Percentiles rank a stretch among this genome's conserved stretches.
Conservation (phyloP, 495 filamentous ascomycete species). For the Trichoderma gamsii region DNA sequence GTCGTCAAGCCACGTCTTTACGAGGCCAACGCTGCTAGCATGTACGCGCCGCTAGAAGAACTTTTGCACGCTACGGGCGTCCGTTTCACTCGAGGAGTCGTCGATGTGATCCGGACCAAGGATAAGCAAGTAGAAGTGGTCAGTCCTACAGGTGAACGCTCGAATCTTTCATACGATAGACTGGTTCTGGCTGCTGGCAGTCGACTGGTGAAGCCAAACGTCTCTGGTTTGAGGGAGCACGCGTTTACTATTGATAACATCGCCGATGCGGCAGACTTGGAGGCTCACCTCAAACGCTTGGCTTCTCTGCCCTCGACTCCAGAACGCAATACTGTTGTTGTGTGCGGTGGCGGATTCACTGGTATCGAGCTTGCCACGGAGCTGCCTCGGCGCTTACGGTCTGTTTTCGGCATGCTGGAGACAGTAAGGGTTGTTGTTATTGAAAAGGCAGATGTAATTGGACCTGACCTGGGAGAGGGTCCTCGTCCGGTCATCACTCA, state of each 20-base stretch:
- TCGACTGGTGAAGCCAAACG: slow-evolving; percentile 25
- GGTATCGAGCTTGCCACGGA: slow-evolving; percentile 24
- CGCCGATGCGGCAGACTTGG: slow-evolving; percentile 21
- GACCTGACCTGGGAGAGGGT: slow-evolving; percentile 17
- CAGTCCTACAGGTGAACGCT: slow-evolving; percentile 16
- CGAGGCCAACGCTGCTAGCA: slow-evolving; percentile 26
- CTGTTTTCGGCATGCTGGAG: slow-evolving; percentile 18
- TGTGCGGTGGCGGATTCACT: slow-evolving; percentile 25
- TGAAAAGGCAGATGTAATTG: slow-evolving; percentile 19
- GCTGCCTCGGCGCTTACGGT: slow-evolving; percentile 20
- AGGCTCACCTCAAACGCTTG: slow-evolving; percentile 20
- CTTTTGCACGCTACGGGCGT: slow-evolving; percentile 26
- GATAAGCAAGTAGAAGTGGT: slow-evolving; percentile 22
- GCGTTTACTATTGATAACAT: slow-evolving; percentile 32
- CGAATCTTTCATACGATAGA: slow-evolving; percentile 25
- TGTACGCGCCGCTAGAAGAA: slow-evolving; percentile 23
- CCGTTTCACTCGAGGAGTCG: slow-evolving; percentile 24
- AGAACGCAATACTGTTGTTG: slow-evolving; percentile 23
- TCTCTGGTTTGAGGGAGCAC: slow-evolving; percentile 26
- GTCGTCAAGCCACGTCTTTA: slow-evolving; percentile 33
- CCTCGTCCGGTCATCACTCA: slow-evolving; percentile 21
- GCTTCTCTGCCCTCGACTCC: slow-evolving; percentile 18
- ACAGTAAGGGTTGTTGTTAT: slow-evolving; percentile 20
- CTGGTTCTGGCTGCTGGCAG: slow-evolving; percentile 34
- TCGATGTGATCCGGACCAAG: slow-evolving; percentile 21